Percentiles rank a stretch among this genome's conserved stretches.
These are phyloP conservation scores for Pseudozyma pruni DNA, from an alignment of 1,284 basidiomycete genomes.

Conservation along the genomic window DNA sequence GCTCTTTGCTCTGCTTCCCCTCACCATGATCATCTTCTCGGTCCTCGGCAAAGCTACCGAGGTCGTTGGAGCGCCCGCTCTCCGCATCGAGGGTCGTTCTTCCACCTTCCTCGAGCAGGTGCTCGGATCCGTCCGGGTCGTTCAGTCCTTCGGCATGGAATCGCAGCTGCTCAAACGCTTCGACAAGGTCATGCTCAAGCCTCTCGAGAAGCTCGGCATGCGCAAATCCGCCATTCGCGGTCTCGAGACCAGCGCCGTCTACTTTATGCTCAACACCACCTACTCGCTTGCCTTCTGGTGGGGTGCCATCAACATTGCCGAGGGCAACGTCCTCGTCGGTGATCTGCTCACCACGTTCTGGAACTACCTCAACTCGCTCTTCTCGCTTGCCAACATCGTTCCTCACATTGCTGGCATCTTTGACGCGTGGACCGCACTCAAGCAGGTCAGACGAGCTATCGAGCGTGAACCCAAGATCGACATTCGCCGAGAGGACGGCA, in stretches of 20 bases:
- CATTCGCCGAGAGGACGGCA: slow-evolving; percentile 50
- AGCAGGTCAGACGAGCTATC: slow-evolving; percentile 55
- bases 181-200: slow-evolving; percentile 64
- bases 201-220: slow-evolving; percentile 64
- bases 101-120: slow-evolving; percentile 69
- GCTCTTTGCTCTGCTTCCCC: slow-evolving; percentile 68
- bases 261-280: slow-evolving; percentile 53
- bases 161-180: slow-evolving; percentile 65
- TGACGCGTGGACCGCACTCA: slow-evolving; percentile 53
- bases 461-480: slow-evolving; percentile 64
- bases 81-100: slow-evolving; percentile 68
- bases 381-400: slow-evolving; percentile 62
- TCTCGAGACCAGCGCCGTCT: slow-evolving; percentile 53
- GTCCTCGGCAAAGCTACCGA: slow-evolving; percentile 65
- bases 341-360: slow-evolving; percentile 60
- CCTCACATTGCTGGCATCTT: slow-evolving; percentile 61
- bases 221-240: slow-evolving; percentile 63
- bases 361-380: slow-evolving; percentile 63
- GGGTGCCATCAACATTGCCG: slow-evolving; percentile 50
- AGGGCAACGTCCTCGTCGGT: slow-evolving; percentile 50
- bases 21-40: slow-evolving; percentile 65
- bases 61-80: slow-evolving; percentile 55
- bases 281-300: slow-evolving; percentile 62
- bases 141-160: slow-evolving; percentile 69
- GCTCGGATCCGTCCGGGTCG: slow-evolving; percentile 68